Evolutionary conservation across 2,329 filamentous ascomycete species (phyloP).

Genomic region (Diaporthe citri): DNA sequence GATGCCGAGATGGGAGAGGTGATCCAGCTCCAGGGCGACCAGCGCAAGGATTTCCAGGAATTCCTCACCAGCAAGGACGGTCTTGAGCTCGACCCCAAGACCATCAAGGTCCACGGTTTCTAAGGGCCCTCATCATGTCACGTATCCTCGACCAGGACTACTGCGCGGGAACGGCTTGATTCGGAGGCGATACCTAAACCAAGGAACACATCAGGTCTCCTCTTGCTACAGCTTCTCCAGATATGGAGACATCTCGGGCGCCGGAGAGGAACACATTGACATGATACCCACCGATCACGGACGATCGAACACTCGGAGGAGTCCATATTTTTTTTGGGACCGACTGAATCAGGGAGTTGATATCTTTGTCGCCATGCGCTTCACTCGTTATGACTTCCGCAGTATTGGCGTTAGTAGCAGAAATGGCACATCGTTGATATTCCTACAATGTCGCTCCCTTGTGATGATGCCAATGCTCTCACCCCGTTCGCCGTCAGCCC

Average conservation of each 20-base stretch:
- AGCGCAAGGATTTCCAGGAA: conserved; percentile 98
- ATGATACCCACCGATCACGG: conserved; percentile 34
- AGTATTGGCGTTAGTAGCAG: conserved; percentile 34
- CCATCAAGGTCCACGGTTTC: conserved; percentile 82
- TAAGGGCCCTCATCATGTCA: conserved; percentile 41
- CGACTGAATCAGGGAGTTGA: conserved; percentile 33
- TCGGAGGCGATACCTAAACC: conserved; percentile 35
- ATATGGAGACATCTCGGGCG: conserved; percentile 38
- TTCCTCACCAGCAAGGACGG: conserved; percentile 98
- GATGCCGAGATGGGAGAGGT: conserved; percentile 98
- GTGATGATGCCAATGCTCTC: not conserved
- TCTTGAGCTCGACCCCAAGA: conserved; percentile 93
- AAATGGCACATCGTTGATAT: conserved; percentile 38
- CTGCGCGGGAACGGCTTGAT: conserved; percentile 30
- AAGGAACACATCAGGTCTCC: conserved; percentile 37
- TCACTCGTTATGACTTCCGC: conserved; percentile 37
- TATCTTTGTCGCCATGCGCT: conserved; percentile 25
- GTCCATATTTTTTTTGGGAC: conserved; percentile 33
- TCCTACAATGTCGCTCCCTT: not conserved
- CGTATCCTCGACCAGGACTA: conserved; percentile 30
- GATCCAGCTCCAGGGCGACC: conserved; percentile 99
- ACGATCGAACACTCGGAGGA: conserved; percentile 30
- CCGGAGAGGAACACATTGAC: conserved; percentile 34
- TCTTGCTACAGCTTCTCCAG: conserved; percentile 36
- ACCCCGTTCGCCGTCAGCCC: not conserved